These are phyloP conservation scores for Xylaria scruposa DNA, from an alignment of 495 filamentous ascomycete genomes.

Conservation along the genomic window DNA sequence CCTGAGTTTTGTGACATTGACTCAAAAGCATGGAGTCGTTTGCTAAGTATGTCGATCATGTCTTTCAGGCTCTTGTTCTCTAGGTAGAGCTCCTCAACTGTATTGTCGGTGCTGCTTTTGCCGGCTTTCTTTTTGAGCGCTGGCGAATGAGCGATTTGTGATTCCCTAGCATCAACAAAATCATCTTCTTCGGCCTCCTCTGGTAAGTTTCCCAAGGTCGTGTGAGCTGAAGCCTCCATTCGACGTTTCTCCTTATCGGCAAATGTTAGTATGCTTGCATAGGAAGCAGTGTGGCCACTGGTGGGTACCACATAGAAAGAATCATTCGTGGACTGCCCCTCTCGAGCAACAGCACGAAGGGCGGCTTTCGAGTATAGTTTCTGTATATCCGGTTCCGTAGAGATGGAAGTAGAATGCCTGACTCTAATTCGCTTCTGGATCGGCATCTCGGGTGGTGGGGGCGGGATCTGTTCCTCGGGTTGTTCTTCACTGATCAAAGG, in stretches of 20 bases:
- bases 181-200: slow-evolving; percentile 72
- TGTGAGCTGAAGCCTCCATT: slow-evolving; percentile 47
- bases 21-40: slow-evolving; percentile 84
- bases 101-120: slow-evolving; percentile 53
- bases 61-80: slow-evolving; percentile 80
- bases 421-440: slow-evolving; percentile 46
- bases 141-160: slow-evolving; percentile 50
- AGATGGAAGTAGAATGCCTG: slow-evolving; percentile 42
- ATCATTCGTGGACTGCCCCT: slow-evolving; percentile 65
- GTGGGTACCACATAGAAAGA: slow-evolving; percentile 96
- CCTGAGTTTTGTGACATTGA: slow-evolving; percentile 80
- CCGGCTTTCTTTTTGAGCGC: slow-evolving; percentile 38
- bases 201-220: slow-evolving; percentile 38
- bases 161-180: slow-evolving; percentile 89
- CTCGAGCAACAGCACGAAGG: slow-evolving; percentile 65
- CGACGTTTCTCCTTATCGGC: slow-evolving; percentile 69
- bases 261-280: slow-evolving; percentile 82
- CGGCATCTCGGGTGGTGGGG: slow-evolving; percentile 41
- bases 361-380: slow-evolving; percentile 82
- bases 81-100: slow-evolving; percentile 80
- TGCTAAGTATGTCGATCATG: slow-evolving; percentile 77
- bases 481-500: slow-evolving; percentile 70
- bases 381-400: slow-evolving; percentile 73
- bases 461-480: slow-evolving; percentile 32
- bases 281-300: slow-evolving; percentile 85